Conservation (phyloP, 768 basidiomycete species). For the Tylopilus plumbeoviolaceoides region DNA sequence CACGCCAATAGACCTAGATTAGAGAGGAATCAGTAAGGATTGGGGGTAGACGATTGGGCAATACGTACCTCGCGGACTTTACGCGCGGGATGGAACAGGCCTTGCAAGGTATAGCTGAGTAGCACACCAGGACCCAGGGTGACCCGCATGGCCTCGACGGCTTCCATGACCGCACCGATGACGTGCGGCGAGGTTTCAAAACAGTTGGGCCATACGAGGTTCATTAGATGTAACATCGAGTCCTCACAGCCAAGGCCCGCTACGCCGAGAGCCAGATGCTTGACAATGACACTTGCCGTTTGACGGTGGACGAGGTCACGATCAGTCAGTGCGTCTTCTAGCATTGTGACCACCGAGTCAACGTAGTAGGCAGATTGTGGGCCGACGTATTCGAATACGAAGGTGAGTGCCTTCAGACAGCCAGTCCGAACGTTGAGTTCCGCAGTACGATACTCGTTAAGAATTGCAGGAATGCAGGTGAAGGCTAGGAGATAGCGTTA, state of each 20-base stretch:
- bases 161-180: slow-evolving; percentile 97
- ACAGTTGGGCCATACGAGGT: slow-evolving; percentile 98
- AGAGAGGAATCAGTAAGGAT: slow-evolving; percentile 3
- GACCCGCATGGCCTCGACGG: slow-evolving; percentile 95
- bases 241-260: slow-evolving; percentile 98
- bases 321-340: slow-evolving; percentile 97
- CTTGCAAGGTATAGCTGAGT: slow-evolving; percentile 89
- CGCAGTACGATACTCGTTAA: slow-evolving; percentile 97
- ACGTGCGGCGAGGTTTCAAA: slow-evolving; percentile 99
- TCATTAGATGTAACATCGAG: slow-evolving; percentile 96
- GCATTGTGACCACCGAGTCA: slow-evolving; percentile 95
- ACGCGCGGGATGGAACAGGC: slow-evolving; percentile 94
- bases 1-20: slow-evolving; percentile 76
- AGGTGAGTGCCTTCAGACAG: slow-evolving; percentile 96
- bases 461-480: slow-evolving; percentile 97
- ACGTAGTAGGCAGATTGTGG: slow-evolving; percentile 95
- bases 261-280: slow-evolving; percentile 94
- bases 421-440: slow-evolving; percentile 98
- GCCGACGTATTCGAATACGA: slow-evolving; percentile 99
- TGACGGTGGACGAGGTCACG: slow-evolving; percentile 98
- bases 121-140: slow-evolving; percentile 92
- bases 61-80: slow-evolving; percentile 89
- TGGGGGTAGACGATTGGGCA: not conserved
- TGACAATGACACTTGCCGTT: slow-evolving; percentile 97
- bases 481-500: slow-evolving; percentile 52